Evolutionary conservation across 805 yeast genomes (phyloP), one percentile per base, ranked within the genome.

Genomic region (Kuraishia piskuri): DNA sequence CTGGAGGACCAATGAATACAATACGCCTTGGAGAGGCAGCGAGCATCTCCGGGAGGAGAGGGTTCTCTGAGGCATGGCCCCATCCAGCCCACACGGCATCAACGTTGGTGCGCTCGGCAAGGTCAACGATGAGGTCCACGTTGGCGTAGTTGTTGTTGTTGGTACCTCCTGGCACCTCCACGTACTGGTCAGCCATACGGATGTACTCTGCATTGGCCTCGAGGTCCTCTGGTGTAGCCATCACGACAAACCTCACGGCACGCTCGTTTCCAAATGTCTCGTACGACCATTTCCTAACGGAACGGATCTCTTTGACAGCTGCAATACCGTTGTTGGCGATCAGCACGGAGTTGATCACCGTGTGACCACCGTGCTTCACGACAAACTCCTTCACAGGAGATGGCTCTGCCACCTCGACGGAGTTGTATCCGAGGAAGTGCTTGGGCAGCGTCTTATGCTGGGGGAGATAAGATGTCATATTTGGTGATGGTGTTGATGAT

Each of bases 21-120:
- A 95, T 87, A 65, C 80, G 88, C 70, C 90, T 86, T 56, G 91
- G 90, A 20, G 97, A 90, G n/a, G 86, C 85, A 17, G 98, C 97
- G 68, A 94, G 78, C 70, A 80, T 83, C 71, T 94, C 99, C 25
- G 99, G 99, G 59, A 94, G 80, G 49, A 75, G 69, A 24, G 99
- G 99, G 73, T 95, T 92, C 75, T 94, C 99, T n/a, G 97, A 89
- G 25, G 99, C 99, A 68, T 95, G 99, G 64, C 99, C 99, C 99
- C 99, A 94, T 64, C 99, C 99, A 37, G 99, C 99, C 99, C 99
- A 94, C 55, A 94, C 99, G 23, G 99, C 99, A 68, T 94, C 96
- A 54, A 88, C 97, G 59, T 89, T 82, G 48, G 96, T 86, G 75
- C 97, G 86, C 74, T 94, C 99, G 40, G 99, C 99, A 50, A 94